Evolutionary conservation across 768 basidiomycete species (phyloP).

Genomic region (Gautieria morchelliformis): DNA sequence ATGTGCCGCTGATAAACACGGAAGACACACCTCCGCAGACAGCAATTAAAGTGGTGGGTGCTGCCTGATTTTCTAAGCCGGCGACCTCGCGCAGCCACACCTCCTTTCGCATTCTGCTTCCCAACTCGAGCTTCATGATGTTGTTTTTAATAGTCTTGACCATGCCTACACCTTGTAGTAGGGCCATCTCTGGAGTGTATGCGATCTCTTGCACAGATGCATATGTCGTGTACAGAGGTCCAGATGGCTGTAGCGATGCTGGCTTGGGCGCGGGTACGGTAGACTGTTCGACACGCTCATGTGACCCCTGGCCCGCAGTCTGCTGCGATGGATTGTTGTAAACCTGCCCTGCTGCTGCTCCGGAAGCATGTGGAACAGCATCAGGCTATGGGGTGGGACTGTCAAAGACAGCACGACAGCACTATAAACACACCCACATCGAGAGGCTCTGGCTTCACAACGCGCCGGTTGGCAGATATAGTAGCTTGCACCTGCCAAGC

Average conservation of each 20-base stretch:
- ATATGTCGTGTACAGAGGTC: conserved; percentile 27
- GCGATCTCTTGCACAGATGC: conserved; percentile 32
- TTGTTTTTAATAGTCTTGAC: conserved; percentile 36
- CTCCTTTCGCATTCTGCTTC: conserved; percentile 46
- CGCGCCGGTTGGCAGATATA: neutral
- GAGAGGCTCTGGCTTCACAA: conserved; percentile 24
- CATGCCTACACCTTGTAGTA: conserved; percentile 44
- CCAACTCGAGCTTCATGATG: conserved; percentile 37
- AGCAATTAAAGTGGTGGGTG: conserved; percentile 53
- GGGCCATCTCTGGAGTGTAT: conserved; percentile 39
- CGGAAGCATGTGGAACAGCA: conserved; percentile 6
- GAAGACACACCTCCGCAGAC: conserved; percentile 44
- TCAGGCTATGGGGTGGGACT: neutral
- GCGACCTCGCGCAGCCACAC: conserved; percentile 49
- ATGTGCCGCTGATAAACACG: neutral
- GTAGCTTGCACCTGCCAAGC: conserved; percentile 7
- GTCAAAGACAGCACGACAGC: neutral
- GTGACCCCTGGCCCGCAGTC: too few species aligned
- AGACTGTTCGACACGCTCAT: neutral
- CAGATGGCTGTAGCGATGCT: neutral
- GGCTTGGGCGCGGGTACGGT: neutral
- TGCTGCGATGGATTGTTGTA: too few species aligned
- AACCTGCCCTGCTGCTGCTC: neutral
- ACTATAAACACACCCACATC: conserved; percentile 14
- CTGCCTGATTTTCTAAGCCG: conserved; percentile 40